phyloP scores from a whole-genome alignment of 257 asterid genomes.

The Fraxinus cuspidata region DNA sequence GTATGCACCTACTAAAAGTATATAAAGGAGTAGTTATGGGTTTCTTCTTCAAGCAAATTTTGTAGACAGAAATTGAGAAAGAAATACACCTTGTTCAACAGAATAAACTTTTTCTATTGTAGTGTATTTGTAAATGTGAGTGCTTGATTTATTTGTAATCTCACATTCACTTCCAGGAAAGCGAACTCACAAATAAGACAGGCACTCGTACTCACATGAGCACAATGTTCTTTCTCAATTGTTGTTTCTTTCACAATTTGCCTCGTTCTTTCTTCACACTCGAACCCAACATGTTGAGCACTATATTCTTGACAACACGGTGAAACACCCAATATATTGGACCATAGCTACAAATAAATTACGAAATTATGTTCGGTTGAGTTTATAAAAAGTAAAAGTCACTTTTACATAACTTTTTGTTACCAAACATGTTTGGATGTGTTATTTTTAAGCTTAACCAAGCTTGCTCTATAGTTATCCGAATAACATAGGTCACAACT shows the following conservation, averaged over 20 bases:
- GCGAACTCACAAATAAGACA: background rate
- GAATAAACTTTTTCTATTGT: background rate
- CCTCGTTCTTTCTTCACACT: background rate
- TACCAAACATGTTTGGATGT: background rate
- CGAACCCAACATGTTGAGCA: background rate
- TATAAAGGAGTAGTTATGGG: background rate
- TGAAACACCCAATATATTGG: background rate
- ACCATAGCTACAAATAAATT: background rate
- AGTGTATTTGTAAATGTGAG: background rate
- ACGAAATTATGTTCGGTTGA: background rate
- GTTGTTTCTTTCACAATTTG: background rate
- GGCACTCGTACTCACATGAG: background rate
- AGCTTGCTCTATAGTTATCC: background rate
- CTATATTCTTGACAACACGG: background rate
- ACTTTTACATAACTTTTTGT: background rate
- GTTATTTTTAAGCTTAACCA: background rate
- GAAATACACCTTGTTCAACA: background rate
- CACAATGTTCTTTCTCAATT: background rate
- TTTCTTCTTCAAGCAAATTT: background rate
- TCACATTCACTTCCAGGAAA: background rate
- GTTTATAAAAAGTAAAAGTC: background rate
- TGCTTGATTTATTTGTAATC: background rate
- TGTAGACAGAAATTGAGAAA: background rate
- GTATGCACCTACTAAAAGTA: background rate
- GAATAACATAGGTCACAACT: background rate